Evolutionary conservation across 768 basidiomycete genomes (phyloP), one percentile per base, ranked within the genome.

Genomic region (Hortiboletus campestris): DNA sequence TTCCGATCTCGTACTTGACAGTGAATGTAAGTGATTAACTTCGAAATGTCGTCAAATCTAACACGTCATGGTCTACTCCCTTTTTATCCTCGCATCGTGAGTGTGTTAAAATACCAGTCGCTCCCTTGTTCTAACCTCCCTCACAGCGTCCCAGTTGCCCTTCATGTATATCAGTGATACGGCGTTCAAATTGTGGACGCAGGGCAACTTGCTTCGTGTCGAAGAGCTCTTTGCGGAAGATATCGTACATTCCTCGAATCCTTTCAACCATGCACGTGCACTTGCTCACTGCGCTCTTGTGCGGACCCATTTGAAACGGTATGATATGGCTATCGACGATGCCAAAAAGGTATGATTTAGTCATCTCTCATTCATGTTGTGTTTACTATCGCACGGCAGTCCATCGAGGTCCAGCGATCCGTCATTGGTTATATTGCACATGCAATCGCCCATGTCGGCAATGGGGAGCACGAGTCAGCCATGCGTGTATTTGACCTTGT

Each of bases 401-500:
- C 62, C n/a, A 35, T 55, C n/a, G 4, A 57, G 11, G 16, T 40
- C 16, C 51, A 43, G 10, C 34, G 14, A n/a, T 64, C 62, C 28
- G 20, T 16, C n/a, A n/a, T n/a, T n/a, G n/a, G n/a, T n/a, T n/a
- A n/a, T n/a, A n/a, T n/a, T n/a, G n/a, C n/a, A n/a, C n/a, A n/a
- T n/a, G n/a, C n/a, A n/a, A n/a, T n/a, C n/a, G n/a, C n/a, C n/a
- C n/a, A n/a, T n/a, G n/a, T n/a, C n/a, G n/a, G n/a, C n/a, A n/a
- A n/a, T n/a, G n/a, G n/a, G n/a, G n/a, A n/a, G n/a, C n/a, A n/a
- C n/a, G n/a, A n/a, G n/a, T n/a, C n/a, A n/a, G n/a, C n/a, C n/a
- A n/a, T n/a, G n/a, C n/a, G n/a, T n/a, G 32, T 17, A 17, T 59
- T 47, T 28, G 59, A 58, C 41, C 57, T 54, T 19, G 47, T 31